phyloP scores from a whole-genome alignment of 345 rosid species.

The Eucalyptus coolabah region DNA sequence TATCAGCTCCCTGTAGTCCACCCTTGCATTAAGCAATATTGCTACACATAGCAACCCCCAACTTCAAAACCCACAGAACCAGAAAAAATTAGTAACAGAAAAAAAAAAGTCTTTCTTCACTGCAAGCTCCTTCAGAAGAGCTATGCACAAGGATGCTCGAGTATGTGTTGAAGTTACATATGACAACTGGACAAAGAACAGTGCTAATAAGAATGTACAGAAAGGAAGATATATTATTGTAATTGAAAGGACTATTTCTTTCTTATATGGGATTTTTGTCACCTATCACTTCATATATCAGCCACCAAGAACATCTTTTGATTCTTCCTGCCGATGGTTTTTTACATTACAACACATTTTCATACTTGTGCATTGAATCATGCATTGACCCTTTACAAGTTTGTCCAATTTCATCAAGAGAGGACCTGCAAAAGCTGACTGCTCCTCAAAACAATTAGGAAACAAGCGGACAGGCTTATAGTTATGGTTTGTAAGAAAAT shows the following conservation, averaged over 20 bases:
- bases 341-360: not conserved
- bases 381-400: not conserved
- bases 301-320: not conserved
- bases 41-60: not conserved
- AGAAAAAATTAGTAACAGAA: not conserved
- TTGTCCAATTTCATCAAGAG: not conserved
- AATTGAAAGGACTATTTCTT: not conserved
- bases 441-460: not conserved
- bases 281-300: not conserved
- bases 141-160: not conserved
- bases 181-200: not conserved
- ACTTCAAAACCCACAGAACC: not conserved
- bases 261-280: not conserved
- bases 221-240: not conserved
- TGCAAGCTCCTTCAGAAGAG: not conserved
- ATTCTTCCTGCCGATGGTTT: not conserved
- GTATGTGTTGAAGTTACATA: not conserved
- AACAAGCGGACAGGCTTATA: not conserved
- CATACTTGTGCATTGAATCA: not conserved
- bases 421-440: not conserved
- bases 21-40: not conserved
- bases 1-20: not conserved
- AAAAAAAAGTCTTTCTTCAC: not conserved
- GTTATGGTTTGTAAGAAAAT: not conserved
- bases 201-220: not conserved